Evolutionary conservation across 2,329 filamentous ascomycete genomes (phyloP).

Genomic region (Diaporthe vaccinii): DNA sequence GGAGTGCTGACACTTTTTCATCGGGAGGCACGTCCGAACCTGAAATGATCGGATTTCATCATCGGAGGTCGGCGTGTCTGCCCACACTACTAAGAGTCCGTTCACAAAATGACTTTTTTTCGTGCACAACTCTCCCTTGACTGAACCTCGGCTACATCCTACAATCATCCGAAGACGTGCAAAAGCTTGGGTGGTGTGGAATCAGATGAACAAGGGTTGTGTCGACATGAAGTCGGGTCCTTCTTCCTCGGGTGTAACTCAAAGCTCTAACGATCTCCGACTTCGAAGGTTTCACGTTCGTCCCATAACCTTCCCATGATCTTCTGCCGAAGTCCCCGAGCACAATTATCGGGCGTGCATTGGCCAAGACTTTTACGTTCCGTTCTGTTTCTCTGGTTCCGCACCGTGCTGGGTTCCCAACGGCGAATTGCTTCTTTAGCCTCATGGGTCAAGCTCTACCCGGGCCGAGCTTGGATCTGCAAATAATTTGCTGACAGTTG

Average conservation of each 20-base stretch:
- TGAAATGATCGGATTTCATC: not conserved
- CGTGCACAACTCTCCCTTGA: not conserved
- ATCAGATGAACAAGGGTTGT: not conserved
- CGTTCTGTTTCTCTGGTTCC: not conserved
- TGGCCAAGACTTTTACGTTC: conserved; percentile 10
- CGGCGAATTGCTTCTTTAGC: not conserved
- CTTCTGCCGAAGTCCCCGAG: conserved; percentile 2
- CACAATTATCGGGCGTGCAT: not conserved
- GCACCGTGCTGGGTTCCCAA: not conserved
- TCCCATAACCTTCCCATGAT: conserved; percentile 21
- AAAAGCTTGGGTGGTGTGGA: not conserved
- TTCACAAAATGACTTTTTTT: not conserved
- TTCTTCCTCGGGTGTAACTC: not conserved
- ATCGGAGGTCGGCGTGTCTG: not conserved
- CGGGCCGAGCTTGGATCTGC: conserved; percentile 27
- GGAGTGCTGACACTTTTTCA: not conserved
- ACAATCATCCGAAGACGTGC: not conserved
- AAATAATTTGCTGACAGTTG: conserved; percentile 10
- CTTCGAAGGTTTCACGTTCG: conserved; percentile 18
- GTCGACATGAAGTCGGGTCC: not conserved
- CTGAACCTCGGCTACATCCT: too few relatives aligned
- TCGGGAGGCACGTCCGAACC: not conserved
- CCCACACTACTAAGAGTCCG: not conserved
- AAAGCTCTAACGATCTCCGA: conserved; percentile 8
- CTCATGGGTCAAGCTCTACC: not conserved